Evolutionary conservation across 2,329 filamentous ascomycete species (phyloP), one percentile per base, ranked within the genome.

Genomic region (Colletotrichum truncatum): DNA sequence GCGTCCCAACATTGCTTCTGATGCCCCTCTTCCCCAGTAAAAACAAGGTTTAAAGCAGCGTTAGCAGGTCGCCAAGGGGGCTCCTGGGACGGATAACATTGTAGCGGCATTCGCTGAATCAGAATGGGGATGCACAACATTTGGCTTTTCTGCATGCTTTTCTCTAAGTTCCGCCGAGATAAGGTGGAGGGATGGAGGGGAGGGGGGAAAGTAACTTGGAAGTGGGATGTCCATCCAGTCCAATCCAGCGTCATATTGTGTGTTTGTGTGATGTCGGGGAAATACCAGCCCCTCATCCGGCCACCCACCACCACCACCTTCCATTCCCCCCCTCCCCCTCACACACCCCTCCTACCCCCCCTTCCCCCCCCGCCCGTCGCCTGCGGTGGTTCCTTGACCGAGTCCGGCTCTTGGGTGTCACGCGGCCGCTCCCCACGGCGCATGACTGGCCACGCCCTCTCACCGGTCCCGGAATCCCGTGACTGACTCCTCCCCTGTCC

Each of bases 321-420:
- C 6, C 32, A 21, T 23, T 23, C 49, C 21, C 49, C 49, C 23
- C 34, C 32, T 45, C 10, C 28, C 48, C 48, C n/a, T 51, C 8
- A 30, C 52, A n/a, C n/a, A n/a, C 53, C 26, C 16, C 53, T 30
- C 38, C 26, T 34, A 16, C 16, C 53, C 26, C 38, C 26, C 26
- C 25, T 12, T 34, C 6, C 16, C 16, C 39, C 36, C 36, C 43
- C 39, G 23, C 25, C 26, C 39, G 32, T 34, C 26, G 30, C 18
- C 53, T 21, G 39, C 34, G 23, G 25, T 39, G 26, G 49, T 61
- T 41, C 57, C 48, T 28, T 61, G 56, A 61, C 62, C 62, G 62
- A 62, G 49, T 49, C 62, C 62, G 62, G 57, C 28, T 55, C 58
- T 61, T 61, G 34, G 52, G 39, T 62, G 62, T 65, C 62, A 65